Evolutionary conservation across 345 rosid genomes (phyloP).

Genomic region (Rhodamnia rubescens): DNA sequence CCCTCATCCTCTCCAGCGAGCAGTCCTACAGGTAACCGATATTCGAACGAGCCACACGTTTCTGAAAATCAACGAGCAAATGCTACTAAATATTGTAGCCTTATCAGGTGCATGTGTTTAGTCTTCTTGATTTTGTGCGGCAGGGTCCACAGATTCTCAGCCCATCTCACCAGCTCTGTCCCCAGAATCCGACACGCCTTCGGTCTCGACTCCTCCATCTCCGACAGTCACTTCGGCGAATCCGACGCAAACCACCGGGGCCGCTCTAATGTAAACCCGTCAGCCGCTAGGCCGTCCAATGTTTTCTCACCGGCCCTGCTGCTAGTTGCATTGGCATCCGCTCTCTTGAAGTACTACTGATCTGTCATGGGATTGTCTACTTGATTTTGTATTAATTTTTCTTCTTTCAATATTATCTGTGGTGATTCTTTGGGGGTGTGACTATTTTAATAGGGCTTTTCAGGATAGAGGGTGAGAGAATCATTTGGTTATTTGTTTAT

Average conservation of each 20-base stretch:
- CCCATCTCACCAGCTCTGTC: slow-evolving; percentile 40
- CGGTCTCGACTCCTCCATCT: slow-evolving; percentile 38
- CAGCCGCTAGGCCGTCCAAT: slow-evolving; percentile 30
- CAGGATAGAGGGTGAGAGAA: neutral
- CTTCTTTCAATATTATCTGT: neutral
- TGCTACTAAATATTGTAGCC: neutral
- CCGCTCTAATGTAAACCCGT: slow-evolving; percentile 46
- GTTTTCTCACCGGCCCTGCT: slow-evolving; percentile 33
- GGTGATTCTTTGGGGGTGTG: neutral
- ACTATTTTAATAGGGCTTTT: neutral
- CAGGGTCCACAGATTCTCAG: slow-evolving; percentile 42
- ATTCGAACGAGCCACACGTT: neutral
- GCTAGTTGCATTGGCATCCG: slow-evolving; percentile 27
- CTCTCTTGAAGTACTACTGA: slow-evolving; percentile 26
- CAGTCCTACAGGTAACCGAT: slow-evolving; percentile 30
- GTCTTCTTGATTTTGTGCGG: neutral
- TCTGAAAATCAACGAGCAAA: neutral
- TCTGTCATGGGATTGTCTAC: neutral
- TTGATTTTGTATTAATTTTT: neutral
- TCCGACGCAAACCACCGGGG: slow-evolving; percentile 36
- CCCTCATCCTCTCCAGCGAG: slow-evolving; percentile 32
- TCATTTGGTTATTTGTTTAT: neutral
- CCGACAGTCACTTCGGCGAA: slow-evolving; percentile 10
- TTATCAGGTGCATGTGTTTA: neutral
- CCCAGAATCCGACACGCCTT: slow-evolving; percentile 48